Base-by-base conservation (phyloP, 805 yeast species). In the Wickerhamomyces alni region DNA sequence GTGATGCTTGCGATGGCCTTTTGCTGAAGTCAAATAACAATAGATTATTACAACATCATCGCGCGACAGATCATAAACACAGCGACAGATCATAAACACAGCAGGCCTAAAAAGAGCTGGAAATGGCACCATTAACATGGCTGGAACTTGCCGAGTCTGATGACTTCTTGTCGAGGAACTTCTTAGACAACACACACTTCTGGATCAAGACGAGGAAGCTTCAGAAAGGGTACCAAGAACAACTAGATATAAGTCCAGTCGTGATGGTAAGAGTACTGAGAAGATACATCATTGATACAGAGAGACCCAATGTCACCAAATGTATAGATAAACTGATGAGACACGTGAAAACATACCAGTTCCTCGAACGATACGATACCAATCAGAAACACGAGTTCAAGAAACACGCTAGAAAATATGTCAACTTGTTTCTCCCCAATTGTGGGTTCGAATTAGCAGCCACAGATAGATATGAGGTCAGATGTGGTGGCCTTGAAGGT, bases 371-470 rank as follows among this genome's bases (percentile, higher is more conserved):
- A 9, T 57, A 48, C 35, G 35, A 45, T 21, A 53, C 42, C 17
- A 50, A 45, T 24, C 45, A 45, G 3, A 28, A 39, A 8, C 46
- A 50, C 8, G 67, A 62, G 30, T 70, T 71, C 39, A 59, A 52
- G 22, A 45, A 45, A 25, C 73, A 70, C 36, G 50, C 62, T 1
- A 46, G 47, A 24, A 54, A 65, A 27, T 71, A 71, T 41, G 38
- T 70, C 17, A 51, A 51, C 25, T 44, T 67, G 17, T 70, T 57
- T 42, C 38, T 43, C 1, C 59, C 60, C 6, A 62, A 61, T 11
- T 64, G 70, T 37, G 67, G 66, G 8, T 70, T 67, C 47, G 70
- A 65, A 35, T 45, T 71, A 15, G 58, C 63, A 38, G 62, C 69
- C 3, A 69, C 74, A 7, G 71, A 66, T 36, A 51, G 75, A 7